Base-by-base conservation (phyloP, 78 protist genomes). In the Isochrysis galbana region DNA sequence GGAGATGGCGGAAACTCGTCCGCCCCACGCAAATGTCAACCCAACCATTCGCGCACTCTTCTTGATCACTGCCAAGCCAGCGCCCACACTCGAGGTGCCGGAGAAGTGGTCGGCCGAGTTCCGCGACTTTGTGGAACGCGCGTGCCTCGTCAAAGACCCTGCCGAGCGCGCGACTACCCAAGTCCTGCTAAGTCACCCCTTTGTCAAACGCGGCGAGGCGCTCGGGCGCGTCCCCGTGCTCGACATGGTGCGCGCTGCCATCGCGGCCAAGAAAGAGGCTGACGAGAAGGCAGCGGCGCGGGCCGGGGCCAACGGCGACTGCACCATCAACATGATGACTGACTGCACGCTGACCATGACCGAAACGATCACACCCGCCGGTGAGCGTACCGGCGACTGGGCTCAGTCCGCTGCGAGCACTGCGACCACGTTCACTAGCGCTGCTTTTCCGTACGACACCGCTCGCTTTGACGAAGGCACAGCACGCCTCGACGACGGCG, bases 41-140 rank as follows among this genome's bases (percentile, higher is more conserved):
- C 98, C 98, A n/a, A 94, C 96, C 48, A 91, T 95, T 91, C 74
- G 96, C 72, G 97, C 96, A 3, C 93, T 96, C 95, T 94, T 94
- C 61, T 89, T 96, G 92, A 96, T 96, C 29, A 88, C 96, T 38
- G 84, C 93, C 80, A 89, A 90, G 94, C 93, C 95, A 42, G 83
- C 96, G 34, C 97, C 97, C 34, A 69, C 69, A 34, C 93, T 95
- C 86, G 1, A 5, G 0, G 91, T 87, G 17, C 94, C 95, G 22
- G 41, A 22, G 41, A 36, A 38, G n/a, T 84, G 87, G 88, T 77
- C 34, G n/a, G 47, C 22, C 45, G 83, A 82, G 21, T 47, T 95
- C 82, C 45, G 38, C 54, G 47, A 80, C 42, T 93, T 95, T 93
- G 41, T 94, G 21, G 17, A 77, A 42, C 91, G 92, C n/a, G n/a